These are phyloP conservation scores for Saccharomycopsis capsularis DNA, from an alignment of 805 yeast genomes.

Conservation along the genomic window DNA sequence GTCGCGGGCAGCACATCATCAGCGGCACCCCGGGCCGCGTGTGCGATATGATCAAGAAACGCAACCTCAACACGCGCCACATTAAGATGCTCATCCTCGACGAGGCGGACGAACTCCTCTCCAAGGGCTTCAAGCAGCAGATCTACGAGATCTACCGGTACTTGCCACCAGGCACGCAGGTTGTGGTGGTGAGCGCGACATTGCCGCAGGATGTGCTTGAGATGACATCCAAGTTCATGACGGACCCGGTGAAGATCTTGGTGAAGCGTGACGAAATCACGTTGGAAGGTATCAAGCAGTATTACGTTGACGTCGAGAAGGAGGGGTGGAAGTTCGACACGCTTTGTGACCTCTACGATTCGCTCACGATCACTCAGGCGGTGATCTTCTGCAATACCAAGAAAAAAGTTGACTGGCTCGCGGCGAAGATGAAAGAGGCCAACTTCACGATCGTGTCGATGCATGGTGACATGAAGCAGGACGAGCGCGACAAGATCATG, in stretches of 20 bases:
- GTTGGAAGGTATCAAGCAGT: constrained; percentile 92
- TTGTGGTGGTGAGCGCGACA: constrained; percentile 91
- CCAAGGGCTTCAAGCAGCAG: constrained; percentile 91
- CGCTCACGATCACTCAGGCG: constrained; percentile 92
- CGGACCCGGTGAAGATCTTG: constrained; percentile 86
- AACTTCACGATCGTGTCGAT: constrained; percentile 90
- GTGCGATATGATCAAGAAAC: constrained; percentile 88
- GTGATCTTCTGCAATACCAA: constrained; percentile 97
- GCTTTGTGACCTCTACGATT: constrained; percentile 89
- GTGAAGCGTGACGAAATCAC: constrained; percentile 95
- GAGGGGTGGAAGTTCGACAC: constrained; percentile 96
- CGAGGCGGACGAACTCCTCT: constrained; percentile 97
- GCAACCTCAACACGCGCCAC: constrained; percentile 72
- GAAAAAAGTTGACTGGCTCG: constrained; percentile 85
- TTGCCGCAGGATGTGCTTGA: constrained; percentile 88
- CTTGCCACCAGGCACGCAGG: constrained; percentile 86
- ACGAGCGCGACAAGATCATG: constrained; percentile 92
- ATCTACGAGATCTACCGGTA: constrained; percentile 87
- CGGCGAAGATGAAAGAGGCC: constrained; percentile 62
- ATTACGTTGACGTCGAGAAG: constrained; percentile 79
- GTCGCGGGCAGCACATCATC: constrained; percentile 73
- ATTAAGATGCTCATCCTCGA: constrained; percentile 92
- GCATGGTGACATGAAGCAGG: constrained; percentile 95
- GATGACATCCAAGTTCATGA: constrained; percentile 89
- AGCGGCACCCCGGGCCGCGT: constrained; percentile 99